Conservation (phyloP, 2,329 filamentous ascomycete genomes). For the Exophiala sideris region DNA sequence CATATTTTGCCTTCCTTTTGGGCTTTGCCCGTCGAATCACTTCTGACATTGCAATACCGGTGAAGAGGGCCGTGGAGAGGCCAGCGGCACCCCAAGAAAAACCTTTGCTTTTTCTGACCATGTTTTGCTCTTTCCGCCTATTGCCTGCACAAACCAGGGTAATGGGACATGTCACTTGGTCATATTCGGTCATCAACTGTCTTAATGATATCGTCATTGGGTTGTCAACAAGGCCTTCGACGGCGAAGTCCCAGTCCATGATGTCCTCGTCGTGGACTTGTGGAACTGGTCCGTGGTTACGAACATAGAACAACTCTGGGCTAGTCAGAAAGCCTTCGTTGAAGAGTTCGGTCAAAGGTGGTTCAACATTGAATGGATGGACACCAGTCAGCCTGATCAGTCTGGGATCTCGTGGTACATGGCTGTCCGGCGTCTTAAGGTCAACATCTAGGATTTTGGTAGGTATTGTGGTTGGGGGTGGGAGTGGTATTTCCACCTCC, state of each 20-base stretch:
- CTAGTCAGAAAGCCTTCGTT: conserved; percentile 78
- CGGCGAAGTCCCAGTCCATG: conserved; percentile 73
- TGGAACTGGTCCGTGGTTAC: conserved; percentile 84
- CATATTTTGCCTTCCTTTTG: conserved; percentile 67
- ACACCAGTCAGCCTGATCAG: conserved; percentile 83
- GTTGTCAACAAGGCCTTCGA: conserved; percentile 81
- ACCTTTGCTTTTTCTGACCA: conserved; percentile 84
- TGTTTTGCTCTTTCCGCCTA: conserved; percentile 86
- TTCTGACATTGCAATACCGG: conserved; percentile 72
- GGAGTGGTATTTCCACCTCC: conserved; percentile 59
- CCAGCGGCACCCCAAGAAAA: conserved; percentile 93
- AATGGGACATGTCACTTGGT: conserved; percentile 79
- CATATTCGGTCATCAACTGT: conserved; percentile 69
- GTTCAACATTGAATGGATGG: conserved; percentile 88
- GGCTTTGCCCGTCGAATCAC: conserved; percentile 67
- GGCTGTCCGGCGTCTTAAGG: conserved; percentile 75
- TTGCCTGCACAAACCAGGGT: conserved; percentile 92
- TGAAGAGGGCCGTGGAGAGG: conserved; percentile 82
- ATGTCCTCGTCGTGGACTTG: conserved; percentile 68
- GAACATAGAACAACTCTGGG: conserved; percentile 84
- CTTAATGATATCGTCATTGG: conserved; percentile 69
- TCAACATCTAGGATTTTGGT: conserved; percentile 69
- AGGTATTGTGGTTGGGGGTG: conserved; percentile 58
- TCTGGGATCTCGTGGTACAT: conserved; percentile 75
- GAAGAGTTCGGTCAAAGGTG: conserved; percentile 74